Base-by-base conservation (phyloP, 345 rosid species). In the Dovyalis caffra region DNA sequence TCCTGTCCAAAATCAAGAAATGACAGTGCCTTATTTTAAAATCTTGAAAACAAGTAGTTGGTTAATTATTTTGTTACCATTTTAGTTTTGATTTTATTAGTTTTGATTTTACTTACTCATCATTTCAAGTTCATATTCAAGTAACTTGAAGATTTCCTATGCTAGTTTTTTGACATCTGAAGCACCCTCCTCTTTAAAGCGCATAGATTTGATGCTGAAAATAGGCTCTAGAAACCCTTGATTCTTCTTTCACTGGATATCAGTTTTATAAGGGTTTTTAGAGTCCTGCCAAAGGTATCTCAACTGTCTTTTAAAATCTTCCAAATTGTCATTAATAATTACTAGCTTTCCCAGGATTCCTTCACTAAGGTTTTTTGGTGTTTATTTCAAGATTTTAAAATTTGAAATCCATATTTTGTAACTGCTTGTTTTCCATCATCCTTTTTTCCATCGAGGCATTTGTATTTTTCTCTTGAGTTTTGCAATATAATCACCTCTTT, bases 1-100 rank as follows among this genome's bases (percentile, higher is more conserved):
- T 69, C 32, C 21, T 6, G 29, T 62, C 35, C 64, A 45, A 69
- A 33, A 45, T 62, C 63, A 76, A 45, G 23, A 49, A 76, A 25
- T 25, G 37, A 62, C 49, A 43, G 12, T 18, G 38, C 21, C 23
- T n/a, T 32, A 12, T 25, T 57, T 57, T 8, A 51, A 20, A 63
- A 45, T 11, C 66, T 68, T n/a, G 26, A 37, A 23, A 58, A 35
- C 25, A 6, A 8, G 26, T 56, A 25, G 15, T 28, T 16, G 45
- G 12, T 12, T 14, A 11, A n/a, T 23, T n/a, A 8, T 8, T 8
- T 8, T 51, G 21, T 67, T 56, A n/a, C 45, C 40, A 40, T n/a
- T 8, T 0, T 18, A 18, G 35, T 31, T 1, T 20, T 67, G 23
- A 0, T 65, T 53, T 25, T 66, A n/a, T 20, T 53, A 35, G 5